A percentile compares a stretch with the other conserved stretches of the same genome.
Conservation (phyloP, 352 stramenopile species). For the Pythium myriotylum region DNA sequence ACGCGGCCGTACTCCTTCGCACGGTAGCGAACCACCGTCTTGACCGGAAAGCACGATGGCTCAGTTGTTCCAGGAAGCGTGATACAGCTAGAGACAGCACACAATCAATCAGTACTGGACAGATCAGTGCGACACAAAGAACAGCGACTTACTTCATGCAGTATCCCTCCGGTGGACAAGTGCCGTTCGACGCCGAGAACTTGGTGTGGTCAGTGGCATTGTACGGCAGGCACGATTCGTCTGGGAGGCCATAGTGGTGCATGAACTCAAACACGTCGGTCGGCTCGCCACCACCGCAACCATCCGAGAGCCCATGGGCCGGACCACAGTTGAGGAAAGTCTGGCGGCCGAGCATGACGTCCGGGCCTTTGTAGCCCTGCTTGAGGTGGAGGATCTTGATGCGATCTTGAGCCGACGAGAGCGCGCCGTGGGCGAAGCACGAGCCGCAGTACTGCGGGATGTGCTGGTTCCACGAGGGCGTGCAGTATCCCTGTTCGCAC, state of each 20-base stretch:
- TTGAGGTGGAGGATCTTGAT: constrained; percentile 69
- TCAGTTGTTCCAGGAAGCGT: constrained; percentile 26
- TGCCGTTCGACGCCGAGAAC: constrained; percentile 52
- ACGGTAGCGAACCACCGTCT: constrained; percentile 54
- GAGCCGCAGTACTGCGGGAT: constrained; percentile 77
- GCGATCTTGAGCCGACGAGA: constrained; percentile 56
- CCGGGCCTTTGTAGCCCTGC: constrained; percentile 42
- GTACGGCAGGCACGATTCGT: constrained; percentile 65
- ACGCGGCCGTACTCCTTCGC: constrained; percentile 52
- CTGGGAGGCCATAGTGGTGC: constrained; percentile 52
- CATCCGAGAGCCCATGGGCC: constrained; percentile 52
- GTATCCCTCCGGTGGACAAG: constrained; percentile 60
- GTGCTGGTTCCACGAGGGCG: constrained; percentile 73
- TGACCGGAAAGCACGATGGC: constrained; percentile 51
- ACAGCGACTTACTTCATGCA: constrained; percentile 57
- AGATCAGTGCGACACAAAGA: neutral
- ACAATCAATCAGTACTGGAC: neutral
- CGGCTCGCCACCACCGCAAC: constrained; percentile 59
- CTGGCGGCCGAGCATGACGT: constrained; percentile 64
- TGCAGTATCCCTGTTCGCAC: constrained; percentile 64
- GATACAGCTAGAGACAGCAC: constrained; percentile 40
- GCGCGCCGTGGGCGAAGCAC: constrained; percentile 68
- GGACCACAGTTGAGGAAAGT: constrained; percentile 67
- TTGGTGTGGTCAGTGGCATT: constrained; percentile 62
- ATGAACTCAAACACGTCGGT: constrained; percentile 70